phyloP scores from a whole-genome alignment of 225 moss, liverwort and hornwort genomes.

The Straminergon stramineum region DNA sequence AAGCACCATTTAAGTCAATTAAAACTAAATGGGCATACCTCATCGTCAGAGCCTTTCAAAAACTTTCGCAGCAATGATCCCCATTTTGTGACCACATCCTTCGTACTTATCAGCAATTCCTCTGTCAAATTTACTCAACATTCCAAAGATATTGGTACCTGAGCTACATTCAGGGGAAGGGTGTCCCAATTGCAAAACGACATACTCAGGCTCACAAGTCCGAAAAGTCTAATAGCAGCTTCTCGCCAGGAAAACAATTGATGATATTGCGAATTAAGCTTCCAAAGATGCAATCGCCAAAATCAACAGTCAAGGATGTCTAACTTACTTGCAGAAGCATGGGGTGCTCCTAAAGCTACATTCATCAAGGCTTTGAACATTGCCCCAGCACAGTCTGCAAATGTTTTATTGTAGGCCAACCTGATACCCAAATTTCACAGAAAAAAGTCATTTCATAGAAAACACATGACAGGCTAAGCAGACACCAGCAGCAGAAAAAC shows the following conservation, averaged over 20 bases:
- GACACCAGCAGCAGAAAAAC: not conserved
- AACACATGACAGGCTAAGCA: not conserved
- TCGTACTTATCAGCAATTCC: slow-evolving; percentile 55
- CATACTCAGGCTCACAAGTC: not conserved
- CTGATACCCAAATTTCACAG: slow-evolving; percentile 22
- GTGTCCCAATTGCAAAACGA: not conserved
- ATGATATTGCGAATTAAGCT: not conserved
- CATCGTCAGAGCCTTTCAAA: slow-evolving; percentile 85
- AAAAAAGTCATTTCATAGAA: not conserved
- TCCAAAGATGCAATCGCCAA: not conserved
- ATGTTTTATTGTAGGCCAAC: slow-evolving; percentile 69
- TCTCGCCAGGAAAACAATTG: not conserved
- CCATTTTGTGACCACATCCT: slow-evolving; percentile 52
- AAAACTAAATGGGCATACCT: slow-evolving; percentile 30
- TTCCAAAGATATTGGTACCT: not conserved
- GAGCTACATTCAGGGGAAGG: not conserved
- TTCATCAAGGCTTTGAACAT: slow-evolving; percentile 82
- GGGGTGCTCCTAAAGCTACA: slow-evolving; percentile 52
- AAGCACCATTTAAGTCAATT: not conserved
- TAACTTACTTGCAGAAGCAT: slow-evolving; percentile 53
- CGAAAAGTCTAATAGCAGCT: not conserved
- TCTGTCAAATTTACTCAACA: slow-evolving; percentile 19
- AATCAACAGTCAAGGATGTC: not conserved
- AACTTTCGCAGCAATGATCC: slow-evolving; percentile 67
- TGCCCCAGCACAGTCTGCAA: slow-evolving; percentile 95